phyloP scores from a whole-genome alignment of 495 filamentous ascomycete species.

The Amorphotheca resinae region DNA sequence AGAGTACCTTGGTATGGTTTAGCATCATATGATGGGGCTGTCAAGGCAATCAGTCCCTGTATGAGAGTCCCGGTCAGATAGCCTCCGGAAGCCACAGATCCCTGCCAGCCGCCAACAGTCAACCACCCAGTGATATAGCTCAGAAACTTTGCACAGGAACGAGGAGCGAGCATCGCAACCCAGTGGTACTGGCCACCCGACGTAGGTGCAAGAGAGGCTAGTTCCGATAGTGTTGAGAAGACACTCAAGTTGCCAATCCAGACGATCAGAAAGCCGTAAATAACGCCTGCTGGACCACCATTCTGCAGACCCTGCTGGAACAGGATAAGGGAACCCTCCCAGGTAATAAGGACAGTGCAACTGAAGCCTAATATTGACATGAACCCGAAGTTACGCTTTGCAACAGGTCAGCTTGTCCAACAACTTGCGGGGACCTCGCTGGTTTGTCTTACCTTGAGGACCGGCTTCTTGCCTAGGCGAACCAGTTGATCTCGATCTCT shows the following conservation, averaged over 20 bases:
- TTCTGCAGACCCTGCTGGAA: constrained; percentile 13
- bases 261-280: constrained; percentile 37
- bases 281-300: constrained; percentile 36
- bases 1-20: constrained; percentile 36
- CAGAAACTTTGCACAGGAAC: constrained; percentile 37
- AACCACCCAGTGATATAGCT: constrained; percentile 39
- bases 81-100: constrained; percentile 37
- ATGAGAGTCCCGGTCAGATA: constrained; percentile 32
- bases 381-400: constrained; percentile 31
- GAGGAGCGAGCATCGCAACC: constrained; percentile 47
- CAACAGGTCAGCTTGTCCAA: too few species aligned
- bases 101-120: constrained; percentile 48
- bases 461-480: constrained; percentile 37
- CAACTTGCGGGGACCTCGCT: too few species aligned
- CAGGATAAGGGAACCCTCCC: constrained; percentile 25
- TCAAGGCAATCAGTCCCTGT: constrained; percentile 33
- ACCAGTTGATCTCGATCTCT: constrained; percentile 31
- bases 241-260: constrained; percentile 34
- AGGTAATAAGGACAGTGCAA: constrained; percentile 30
- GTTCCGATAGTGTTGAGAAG: constrained; percentile 30
- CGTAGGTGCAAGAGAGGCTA: constrained; percentile 28
- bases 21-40: constrained; percentile 28
- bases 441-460: constrained; percentile 32
- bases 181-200: constrained; percentile 34
- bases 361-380: constrained; percentile 34